phyloP scores from a whole-genome alignment of 148 eudicot species.

The Limonium bicolor region DNA sequence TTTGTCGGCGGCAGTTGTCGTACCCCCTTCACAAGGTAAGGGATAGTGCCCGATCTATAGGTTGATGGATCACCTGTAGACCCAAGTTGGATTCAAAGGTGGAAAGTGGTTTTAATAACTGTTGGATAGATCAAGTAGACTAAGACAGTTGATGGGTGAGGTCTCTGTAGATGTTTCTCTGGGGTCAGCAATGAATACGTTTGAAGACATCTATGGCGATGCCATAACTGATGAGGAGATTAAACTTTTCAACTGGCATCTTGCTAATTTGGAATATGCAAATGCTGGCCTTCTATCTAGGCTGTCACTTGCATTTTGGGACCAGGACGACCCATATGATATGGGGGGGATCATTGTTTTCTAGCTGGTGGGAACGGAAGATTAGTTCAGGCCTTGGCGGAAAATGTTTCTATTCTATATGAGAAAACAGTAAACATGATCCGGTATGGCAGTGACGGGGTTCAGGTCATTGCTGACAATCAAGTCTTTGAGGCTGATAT shows the following conservation, averaged over 20 bases:
- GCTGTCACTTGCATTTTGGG: constrained; percentile 97
- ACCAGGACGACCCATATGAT: constrained; percentile 96
- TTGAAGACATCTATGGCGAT: constrained; percentile 43
- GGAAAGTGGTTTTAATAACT: constrained; percentile 66
- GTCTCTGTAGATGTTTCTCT: constrained; percentile 89
- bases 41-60: constrained; percentile 83
- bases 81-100: constrained; percentile 64
- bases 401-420: constrained; percentile 57
- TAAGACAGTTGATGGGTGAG: constrained; percentile 87
- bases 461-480: constrained; percentile 67
- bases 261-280: constrained; percentile 94
- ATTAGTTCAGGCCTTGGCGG: constrained; percentile 69
- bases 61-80: constrained; percentile 86
- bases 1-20: constrained; percentile 64
- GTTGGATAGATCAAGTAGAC: constrained; percentile 60
- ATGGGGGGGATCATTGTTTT: constrained; percentile 99
- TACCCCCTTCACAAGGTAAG: constrained; percentile 76
- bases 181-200: constrained; percentile 89
- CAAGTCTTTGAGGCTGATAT: constrained; percentile 90
- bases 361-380: constrained; percentile 83
- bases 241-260: constrained; percentile 86
- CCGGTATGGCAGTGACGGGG: constrained; percentile 73
- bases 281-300: constrained; percentile 82
- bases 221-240: constrained; percentile 51
- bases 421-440: constrained; percentile 67